Evolutionary conservation across 1,139 yeast genomes (phyloP), one percentile per base, ranked within the genome.

Genomic region (Yamadazyma dushanensis): DNA sequence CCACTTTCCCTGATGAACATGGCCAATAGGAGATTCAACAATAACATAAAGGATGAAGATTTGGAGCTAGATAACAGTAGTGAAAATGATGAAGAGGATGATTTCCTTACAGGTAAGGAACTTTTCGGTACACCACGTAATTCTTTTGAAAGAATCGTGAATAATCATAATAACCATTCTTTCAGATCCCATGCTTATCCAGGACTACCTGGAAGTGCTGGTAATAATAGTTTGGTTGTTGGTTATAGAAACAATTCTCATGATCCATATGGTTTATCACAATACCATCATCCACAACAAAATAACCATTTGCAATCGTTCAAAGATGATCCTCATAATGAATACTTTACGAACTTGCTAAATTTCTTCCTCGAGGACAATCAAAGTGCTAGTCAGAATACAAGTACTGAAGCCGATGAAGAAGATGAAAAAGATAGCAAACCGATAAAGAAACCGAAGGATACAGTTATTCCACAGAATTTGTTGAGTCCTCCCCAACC

Each of bases 101-200:
- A 64, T 30, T 54, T 70, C 24, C 57, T 70, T 57, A 57, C 66
- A 10, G 67, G 68, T 7, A 61, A 59, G 37, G 76, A 70, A 45
- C 51, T 70, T 27, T 70, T 70, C 49, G 75, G 75, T 1, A 66
- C 71, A 2, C 71, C 73, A 1, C 46, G 67, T 36, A 62, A 62
- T 32, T 62, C 72, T 11, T 66, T 66, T 45, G 74, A 67, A 33
- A 57, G 61, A 38, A 54, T 59, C 21, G 54, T 61, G 0, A 37
- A 39, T 19, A 40, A 41, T 23, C 47, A 49, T 17, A 41, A 46
- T 35, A 33, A 29, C 11, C 33, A 37, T 14, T 35, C 29, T 21
- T 26, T 34, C 15, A 29, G 36, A 19, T 26, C 32, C 8, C 38
- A 37, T 14, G 16, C 15, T 15, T 18, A 25, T 7, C 18, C 27